Conservation (phyloP, 352 stramenopile species). For the Globisporangium paddicum region DNA sequence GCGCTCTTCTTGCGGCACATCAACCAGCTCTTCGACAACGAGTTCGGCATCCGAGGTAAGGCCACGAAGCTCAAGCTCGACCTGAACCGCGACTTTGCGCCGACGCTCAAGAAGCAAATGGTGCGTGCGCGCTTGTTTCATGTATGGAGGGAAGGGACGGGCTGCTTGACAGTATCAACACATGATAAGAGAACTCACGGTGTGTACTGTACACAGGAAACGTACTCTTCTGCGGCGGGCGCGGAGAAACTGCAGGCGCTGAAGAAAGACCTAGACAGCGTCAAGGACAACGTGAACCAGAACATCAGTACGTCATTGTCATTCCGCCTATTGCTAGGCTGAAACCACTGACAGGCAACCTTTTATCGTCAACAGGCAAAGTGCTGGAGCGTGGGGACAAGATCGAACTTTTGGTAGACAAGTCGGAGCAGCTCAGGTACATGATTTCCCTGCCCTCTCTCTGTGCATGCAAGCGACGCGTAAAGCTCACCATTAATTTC, state of each 20-base stretch:
- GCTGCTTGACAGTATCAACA: too few species aligned
- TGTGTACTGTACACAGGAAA: conserved; percentile 40
- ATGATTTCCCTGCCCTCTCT: background rate
- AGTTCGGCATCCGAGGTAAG: conserved; percentile 85
- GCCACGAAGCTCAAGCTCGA: conserved; percentile 86
- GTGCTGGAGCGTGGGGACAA: conserved; percentile 84
- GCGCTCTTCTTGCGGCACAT: conserved; percentile 84
- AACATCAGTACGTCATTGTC: conserved; percentile 63
- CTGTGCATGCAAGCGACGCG: background rate
- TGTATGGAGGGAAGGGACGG: too few species aligned
- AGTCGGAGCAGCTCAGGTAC: conserved; percentile 84
- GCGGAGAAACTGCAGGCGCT: conserved; percentile 74
- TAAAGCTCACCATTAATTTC: background rate
- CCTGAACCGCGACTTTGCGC: conserved; percentile 83
- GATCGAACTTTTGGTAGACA: conserved; percentile 85
- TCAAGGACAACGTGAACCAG: conserved; percentile 76
- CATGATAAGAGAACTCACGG: background rate
- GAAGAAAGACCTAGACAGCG: conserved; percentile 75
- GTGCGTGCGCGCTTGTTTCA: conserved; percentile 22
- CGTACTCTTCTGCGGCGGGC: conserved; percentile 68
- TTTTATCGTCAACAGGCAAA: conserved; percentile 38
- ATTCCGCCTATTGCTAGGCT: background rate
- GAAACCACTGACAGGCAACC: too few species aligned
- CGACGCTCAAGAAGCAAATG: conserved; percentile 84
- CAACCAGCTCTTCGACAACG: conserved; percentile 79